Conservation (phyloP, 176 grass and related monocot species). For the Rhynchospora tenuis region DNA sequence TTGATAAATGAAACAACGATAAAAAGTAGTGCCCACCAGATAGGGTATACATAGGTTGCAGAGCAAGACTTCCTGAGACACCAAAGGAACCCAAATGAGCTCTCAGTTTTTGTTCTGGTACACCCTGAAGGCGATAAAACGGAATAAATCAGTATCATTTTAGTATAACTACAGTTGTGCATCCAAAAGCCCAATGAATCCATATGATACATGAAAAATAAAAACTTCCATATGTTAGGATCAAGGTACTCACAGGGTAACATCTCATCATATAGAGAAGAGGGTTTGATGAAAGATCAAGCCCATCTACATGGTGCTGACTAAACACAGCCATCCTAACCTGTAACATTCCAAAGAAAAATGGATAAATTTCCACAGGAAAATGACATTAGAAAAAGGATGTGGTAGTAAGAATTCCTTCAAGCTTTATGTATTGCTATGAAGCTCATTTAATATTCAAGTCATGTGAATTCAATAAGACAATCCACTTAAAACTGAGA, state of each 20-base stretch:
- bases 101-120: constrained; percentile 94
- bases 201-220: not conserved
- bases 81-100: constrained; percentile 86
- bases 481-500: too few relatives aligned
- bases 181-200: not conserved
- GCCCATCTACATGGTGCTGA: constrained; percentile 95
- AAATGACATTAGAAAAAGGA: constrained; percentile 4
- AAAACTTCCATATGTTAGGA: not conserved
- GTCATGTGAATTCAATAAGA: too few relatives aligned
- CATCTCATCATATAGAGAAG: constrained; percentile 99
- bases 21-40: constrained; percentile 44
- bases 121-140: constrained; percentile 49
- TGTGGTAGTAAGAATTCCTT: not conserved
- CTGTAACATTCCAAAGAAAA: constrained; percentile 23
- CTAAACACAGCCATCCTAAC: constrained; percentile 97
- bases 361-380: constrained; percentile 19
- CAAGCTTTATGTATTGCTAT: not conserved
- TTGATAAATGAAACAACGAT: not conserved
- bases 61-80: constrained; percentile 85
- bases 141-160: not conserved
- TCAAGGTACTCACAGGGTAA: constrained; percentile 57
- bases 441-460: not conserved
- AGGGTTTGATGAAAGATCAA: constrained; percentile 82
- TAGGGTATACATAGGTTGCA: constrained; percentile 91
- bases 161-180: not conserved